These are phyloP conservation scores for Cutaneotrichosporon sp. DNA, from an alignment of 1,284 basidiomycete species.

Conservation along the genomic window DNA sequence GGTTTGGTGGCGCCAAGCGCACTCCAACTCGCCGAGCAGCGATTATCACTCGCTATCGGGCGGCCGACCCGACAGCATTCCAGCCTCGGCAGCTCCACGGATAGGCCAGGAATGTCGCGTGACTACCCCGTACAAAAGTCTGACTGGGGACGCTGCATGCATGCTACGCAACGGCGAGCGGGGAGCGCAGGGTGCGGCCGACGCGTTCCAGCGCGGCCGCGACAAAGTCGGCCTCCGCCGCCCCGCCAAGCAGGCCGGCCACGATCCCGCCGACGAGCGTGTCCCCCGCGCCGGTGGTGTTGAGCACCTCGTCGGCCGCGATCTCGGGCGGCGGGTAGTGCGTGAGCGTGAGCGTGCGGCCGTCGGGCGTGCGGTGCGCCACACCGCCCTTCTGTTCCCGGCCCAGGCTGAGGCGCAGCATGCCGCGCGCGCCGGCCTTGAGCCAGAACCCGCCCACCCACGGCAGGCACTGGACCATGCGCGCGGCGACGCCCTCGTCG, in stretches of 20 bases:
- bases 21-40: no score
- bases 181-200: conserved; percentile 33
- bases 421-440: conserved; percentile 69
- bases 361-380: conserved; percentile 50
- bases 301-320: conserved; percentile 59
- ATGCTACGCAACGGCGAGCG: conserved; percentile 31
- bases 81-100: no score
- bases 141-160: neutral
- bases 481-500: conserved; percentile 66
- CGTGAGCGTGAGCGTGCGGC: conserved; percentile 60
- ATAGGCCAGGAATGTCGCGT: no score
- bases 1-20: no score
- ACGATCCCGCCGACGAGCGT: conserved; percentile 74
- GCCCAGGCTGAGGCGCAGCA: conserved; percentile 53
- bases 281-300: conserved; percentile 89
- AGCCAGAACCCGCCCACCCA: conserved; percentile 78
- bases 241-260: conserved; percentile 36
- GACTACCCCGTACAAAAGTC: no score
- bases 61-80: no score
- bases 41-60: no score
- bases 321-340: conserved; percentile 67
- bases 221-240: conserved; percentile 30
- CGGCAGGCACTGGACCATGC: conserved; percentile 75
- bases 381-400: conserved; percentile 35
- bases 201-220: conserved; percentile 36